A percentile compares a stretch with the other conserved stretches of the same genome.
Conservation (phyloP, 257 asterid species). For the Solanum chilense region DNA sequence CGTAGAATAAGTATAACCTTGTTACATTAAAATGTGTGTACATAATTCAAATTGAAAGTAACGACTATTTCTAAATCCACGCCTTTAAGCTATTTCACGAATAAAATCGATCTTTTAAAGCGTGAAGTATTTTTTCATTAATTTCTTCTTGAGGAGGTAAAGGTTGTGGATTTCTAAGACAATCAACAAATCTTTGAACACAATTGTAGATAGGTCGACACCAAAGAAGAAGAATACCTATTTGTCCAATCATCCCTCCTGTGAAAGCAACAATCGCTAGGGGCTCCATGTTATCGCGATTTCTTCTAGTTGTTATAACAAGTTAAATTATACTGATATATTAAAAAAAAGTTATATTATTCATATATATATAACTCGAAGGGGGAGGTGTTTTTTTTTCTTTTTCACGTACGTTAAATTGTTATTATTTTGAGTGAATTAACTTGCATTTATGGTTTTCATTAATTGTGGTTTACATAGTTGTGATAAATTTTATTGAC, state of each 20-base stretch:
- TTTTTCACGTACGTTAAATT: neutral
- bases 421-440: neutral
- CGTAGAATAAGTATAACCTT: neutral
- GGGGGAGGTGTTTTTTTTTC: neutral
- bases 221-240: conserved; percentile 9
- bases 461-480: neutral
- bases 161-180: conserved; percentile 12
- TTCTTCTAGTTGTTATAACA: neutral
- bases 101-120: neutral
- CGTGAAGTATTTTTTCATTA: neutral
- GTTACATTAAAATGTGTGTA: neutral
- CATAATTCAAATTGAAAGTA: neutral
- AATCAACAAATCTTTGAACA: conserved; percentile 7
- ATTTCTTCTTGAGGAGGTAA: conserved; percentile 6
- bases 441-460: neutral
- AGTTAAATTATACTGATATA: neutral
- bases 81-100: neutral
- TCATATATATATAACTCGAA: neutral
- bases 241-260: conserved; percentile 1
- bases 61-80: neutral
- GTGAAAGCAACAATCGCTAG: conserved; percentile 2
- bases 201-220: conserved; percentile 11
- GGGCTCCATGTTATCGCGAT: neutral
- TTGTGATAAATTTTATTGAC: neutral
- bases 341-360: neutral